phyloP scores from a whole-genome alignment of 805 yeast genomes.

The Metschnikowia peoriensis region DNA sequence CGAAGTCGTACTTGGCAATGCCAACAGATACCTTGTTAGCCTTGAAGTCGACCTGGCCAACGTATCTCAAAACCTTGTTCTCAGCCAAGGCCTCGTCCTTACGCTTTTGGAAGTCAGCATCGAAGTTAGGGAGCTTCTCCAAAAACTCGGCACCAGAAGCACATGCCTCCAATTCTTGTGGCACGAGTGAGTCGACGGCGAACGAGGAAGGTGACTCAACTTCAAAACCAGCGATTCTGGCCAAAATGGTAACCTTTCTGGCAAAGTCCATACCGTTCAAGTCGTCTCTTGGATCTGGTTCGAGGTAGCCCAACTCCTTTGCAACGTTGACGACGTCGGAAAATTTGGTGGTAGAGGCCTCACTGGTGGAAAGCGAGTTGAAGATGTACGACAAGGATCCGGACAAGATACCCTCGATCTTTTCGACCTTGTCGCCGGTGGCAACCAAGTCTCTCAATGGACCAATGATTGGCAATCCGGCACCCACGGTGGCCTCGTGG shows the following conservation, averaged over 20 bases:
- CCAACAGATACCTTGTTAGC: conserved; percentile 76
- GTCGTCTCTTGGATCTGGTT: conserved; percentile 99
- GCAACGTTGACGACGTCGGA: conserved; percentile 90
- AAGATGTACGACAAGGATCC: conserved; percentile 95
- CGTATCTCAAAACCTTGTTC: conserved; percentile 87
- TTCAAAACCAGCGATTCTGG: conserved; percentile 84
- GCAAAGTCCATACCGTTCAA: conserved; percentile 98
- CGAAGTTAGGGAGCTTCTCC: conserved; percentile 78
- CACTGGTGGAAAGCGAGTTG: conserved; percentile 81
- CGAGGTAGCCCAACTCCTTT: conserved; percentile 90
- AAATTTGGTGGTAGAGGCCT: conserved; percentile 61
- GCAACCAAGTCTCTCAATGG: conserved; percentile 83
- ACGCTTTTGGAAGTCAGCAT: conserved; percentile 70
- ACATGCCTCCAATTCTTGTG: conserved; percentile 75
- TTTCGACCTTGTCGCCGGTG: conserved; percentile 91
- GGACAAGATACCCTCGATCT: conserved; percentile 93
- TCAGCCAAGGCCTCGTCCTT: conserved; percentile 80
- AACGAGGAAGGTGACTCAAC: conserved; percentile 88
- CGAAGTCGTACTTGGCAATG: conserved; percentile 77
- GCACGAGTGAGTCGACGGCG: conserved; percentile 92
- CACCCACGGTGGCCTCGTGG: conserved; percentile 99
- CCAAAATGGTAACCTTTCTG: conserved; percentile 93
- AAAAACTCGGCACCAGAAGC: conserved; percentile 75
- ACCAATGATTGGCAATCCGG: conserved; percentile 92
- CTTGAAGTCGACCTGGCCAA: conserved; percentile 83